Base-by-base conservation (phyloP, 169 alveolate species). In the Cryptosporidium sp. region DNA sequence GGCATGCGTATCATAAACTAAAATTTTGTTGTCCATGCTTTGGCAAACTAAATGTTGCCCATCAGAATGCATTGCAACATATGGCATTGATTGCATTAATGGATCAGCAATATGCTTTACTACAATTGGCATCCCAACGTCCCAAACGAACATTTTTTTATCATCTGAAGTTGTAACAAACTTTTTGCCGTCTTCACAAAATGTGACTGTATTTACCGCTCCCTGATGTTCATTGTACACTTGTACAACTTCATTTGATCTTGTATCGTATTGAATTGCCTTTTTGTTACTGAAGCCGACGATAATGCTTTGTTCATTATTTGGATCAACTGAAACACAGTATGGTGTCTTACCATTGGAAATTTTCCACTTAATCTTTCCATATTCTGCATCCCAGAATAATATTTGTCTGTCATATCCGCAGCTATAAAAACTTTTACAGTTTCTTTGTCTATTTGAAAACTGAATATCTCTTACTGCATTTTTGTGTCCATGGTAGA, bases 371-470 rank as follows among this genome's bases (percentile, higher is more conserved):
- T 94, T 93, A 12, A 96, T 96, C 95, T 97, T 97, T 3, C 99
- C 99, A 69, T 98, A 96, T 93, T 98, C 99, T 2, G 99, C 97
- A 91, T 98, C 99, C 99, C 99, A 98, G 71, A 93, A 95, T 58
- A 96, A 92, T 5, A 96, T 94, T 43, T 94, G 95, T 89, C 96
- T 96, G 91, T 98, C 99, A 93, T 94, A 97, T 7, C 98, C 96
- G 29, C 98, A 96, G 73, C 98, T 93, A 84, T 96, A 91, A 91
- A 98, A 98, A 74, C 92, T 93, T 43, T 91, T 85, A 35, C 94
- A 93, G 37, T 96, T 92, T 39, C 89, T 50, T 39, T 59, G 21
- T 23, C 10, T 21, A n/a, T 37, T 61, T 59, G 89, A 61, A 91
- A 98, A 97, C 21, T 93, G 92, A 9, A 97, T 94, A 89, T 97